Evolutionary conservation across 176 grass and related monocot genomes (phyloP), one percentile per base, ranked within the genome.

Genomic region (Zoysia japonica): DNA sequence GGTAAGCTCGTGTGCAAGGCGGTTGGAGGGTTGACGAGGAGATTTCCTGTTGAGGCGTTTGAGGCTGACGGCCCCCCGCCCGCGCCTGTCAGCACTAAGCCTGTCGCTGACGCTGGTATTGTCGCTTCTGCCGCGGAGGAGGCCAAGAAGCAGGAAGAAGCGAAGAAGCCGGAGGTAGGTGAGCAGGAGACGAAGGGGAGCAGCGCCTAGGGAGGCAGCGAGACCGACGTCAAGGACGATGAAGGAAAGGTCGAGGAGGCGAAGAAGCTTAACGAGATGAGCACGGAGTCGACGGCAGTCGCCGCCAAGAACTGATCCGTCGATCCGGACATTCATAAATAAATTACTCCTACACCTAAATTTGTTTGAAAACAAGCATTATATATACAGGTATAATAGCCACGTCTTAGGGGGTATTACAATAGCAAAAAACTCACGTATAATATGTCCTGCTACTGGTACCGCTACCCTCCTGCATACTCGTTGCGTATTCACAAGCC

Each of bases 1-100:
- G 75, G 87, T 0, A 80, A 93, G 76, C 43, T 97, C n/a, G 67
- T 37, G 11, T 97, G 89, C 79, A 87, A 82, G 88, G 77, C 89
- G 14, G 7, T 86, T 0, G 78, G 79, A 0, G 89, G 91, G 0
- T 10, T 97, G 0, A 83, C 48, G 2, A 70, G 82, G 46, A 90
- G 65, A 68, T 94, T 94, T 65, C 91, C 89, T 1, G 76, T 90
- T 3, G 82, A 80, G 20, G 94, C 91, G 0, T 97, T 97, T 38
- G 60, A 85, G 67, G 67, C 80, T 20, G 60, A 82, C 3, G 75
- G 10, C 0, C 77, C 48, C 12, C 82, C 45, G 64, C 60, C 47
- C 13, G 61, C 46, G 28, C 28, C 28, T 28, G 28, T 28, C 28
- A 28, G 28, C 28, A 28, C 8, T 44, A 74, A 57, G 1, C 12